Evolutionary conservation across 305 asterid genomes (phyloP).

Genomic region (Caryopteris hybrid): DNA sequence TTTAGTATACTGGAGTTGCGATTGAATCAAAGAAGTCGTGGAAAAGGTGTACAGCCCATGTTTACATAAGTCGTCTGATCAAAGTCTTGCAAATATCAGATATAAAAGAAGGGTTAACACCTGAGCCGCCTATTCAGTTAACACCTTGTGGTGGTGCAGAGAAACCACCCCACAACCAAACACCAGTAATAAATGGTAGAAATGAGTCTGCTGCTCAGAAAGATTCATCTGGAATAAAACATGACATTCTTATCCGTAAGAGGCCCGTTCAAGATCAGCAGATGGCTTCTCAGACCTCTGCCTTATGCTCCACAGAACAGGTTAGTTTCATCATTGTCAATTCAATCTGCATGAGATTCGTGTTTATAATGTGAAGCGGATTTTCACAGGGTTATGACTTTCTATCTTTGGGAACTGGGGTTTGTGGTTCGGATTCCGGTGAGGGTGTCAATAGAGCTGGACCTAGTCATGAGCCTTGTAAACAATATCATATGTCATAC

Average conservation of each 20-base stretch:
- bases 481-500: slow-evolving; percentile 26
- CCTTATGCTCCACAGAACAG: slow-evolving; percentile 38
- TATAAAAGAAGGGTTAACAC: slow-evolving; percentile 25
- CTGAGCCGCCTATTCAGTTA: too few relatives aligned
- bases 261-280: slow-evolving; percentile 54
- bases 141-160: too few relatives aligned
- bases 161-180: slow-evolving; percentile 18
- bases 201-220: slow-evolving; percentile 24
- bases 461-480: slow-evolving; percentile 14
- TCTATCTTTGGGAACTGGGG: slow-evolving; percentile 41
- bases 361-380: neutral
- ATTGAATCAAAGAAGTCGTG: slow-evolving; percentile 36
- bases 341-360: neutral
- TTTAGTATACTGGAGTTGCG: slow-evolving; percentile 31
- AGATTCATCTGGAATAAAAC: slow-evolving; percentile 38
- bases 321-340: slow-evolving; percentile 25
- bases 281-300: slow-evolving; percentile 34
- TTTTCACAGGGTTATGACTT: slow-evolving; percentile 39
- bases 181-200: slow-evolving; percentile 13
- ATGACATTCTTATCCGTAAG: slow-evolving; percentile 43
- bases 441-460: too few relatives aligned
- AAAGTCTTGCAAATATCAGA: slow-evolving; percentile 42
- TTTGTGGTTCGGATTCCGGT: slow-evolving; percentile 21
- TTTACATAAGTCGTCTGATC: slow-evolving; percentile 53
- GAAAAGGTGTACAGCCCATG: slow-evolving; percentile 64